Evolutionary conservation across 371 early-diverging fungal genomes (phyloP).

Genomic region (Circinella minor): DNA sequence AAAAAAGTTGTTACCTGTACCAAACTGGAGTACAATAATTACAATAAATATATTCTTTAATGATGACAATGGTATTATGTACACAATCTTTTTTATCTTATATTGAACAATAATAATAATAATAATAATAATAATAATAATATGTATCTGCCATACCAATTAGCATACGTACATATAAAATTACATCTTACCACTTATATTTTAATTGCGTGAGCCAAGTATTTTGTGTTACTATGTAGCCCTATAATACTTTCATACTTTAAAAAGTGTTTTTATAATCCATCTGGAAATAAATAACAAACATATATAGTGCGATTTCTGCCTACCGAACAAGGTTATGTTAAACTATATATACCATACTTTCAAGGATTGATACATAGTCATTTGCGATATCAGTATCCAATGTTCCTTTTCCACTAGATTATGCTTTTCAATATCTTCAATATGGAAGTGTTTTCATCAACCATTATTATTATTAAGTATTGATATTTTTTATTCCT

Average conservation of each 20-base stretch:
- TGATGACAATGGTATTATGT: too few relatives aligned
- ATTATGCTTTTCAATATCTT: not conserved
- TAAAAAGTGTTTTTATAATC: slow-evolving; percentile 25
- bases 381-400: not conserved
- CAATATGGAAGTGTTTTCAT: not conserved
- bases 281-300: slow-evolving; percentile 17
- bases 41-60: too few relatives aligned
- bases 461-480: too few relatives aligned
- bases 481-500: too few relatives aligned
- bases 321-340: too few relatives aligned
- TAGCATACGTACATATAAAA: slow-evolving; percentile 34
- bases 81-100: too few relatives aligned
- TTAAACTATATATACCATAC: not conserved
- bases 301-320: not conserved
- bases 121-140: too few relatives aligned
- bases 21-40: too few relatives aligned
- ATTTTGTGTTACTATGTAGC: slow-evolving; percentile 11
- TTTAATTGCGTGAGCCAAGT: slow-evolving; percentile 14
- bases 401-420: not conserved
- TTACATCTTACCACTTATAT: slow-evolving; percentile 26
- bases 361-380: not conserved
- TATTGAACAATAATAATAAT: too few relatives aligned
- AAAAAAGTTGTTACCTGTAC: too few relatives aligned
- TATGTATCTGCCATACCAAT: slow-evolving; percentile 20
- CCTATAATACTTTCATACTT: slow-evolving; percentile 23